Base-by-base conservation (phyloP, 192 early-diverging fungal species). In the Coemansia sp. region DNA sequence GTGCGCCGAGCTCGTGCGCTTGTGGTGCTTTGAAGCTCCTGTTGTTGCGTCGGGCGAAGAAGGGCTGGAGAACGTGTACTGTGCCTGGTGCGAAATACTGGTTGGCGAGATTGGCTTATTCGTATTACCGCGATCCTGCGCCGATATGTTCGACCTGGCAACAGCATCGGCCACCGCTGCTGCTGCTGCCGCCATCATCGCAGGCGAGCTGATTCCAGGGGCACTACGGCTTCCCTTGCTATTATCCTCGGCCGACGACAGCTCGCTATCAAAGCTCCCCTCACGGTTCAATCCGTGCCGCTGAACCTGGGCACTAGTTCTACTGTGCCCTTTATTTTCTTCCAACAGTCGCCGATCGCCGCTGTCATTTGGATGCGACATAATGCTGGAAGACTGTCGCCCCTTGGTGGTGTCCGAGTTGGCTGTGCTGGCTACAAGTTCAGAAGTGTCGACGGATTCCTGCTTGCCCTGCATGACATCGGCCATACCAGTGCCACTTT, bases 11-110 rank as follows among this genome's bases (percentile, higher is more conserved):
- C 11, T 28, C 20, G 19, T 50, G 15, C 19, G 47, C 23, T 14
- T 50, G 15, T 50, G n/a, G n/a, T n/a, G 30, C 15, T 40, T 50
- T 6, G 25, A 50, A 5, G 47, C 22, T 25, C 25, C 25, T 54
- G 29, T 9, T n/a, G n/a, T n/a, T n/a, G n/a, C n/a, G 29, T 54
- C 52, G 30, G 52, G 68, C 14, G 41, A 45, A 2, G 41, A 45
- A 2, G 69, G 62, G 20, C 59, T 69, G 42, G 64, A 56, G 27
- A 79, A 68, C 2, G 75, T 72, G 34, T 68, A 79, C 52, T 79
- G 65, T 11, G 69, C 66, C 40, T 72, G 75, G 38, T 68, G 61
- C 23, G 66, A 57, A 19, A 79, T 59, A 30, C 66, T 68, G 13
- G 69, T 29, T 3, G 75, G 61, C 27, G 70, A 72, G 1, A 61